These are phyloP conservation scores for Parachaetomium inaequale DNA, from an alignment of 495 filamentous ascomycete species.

Conservation along the genomic window DNA sequence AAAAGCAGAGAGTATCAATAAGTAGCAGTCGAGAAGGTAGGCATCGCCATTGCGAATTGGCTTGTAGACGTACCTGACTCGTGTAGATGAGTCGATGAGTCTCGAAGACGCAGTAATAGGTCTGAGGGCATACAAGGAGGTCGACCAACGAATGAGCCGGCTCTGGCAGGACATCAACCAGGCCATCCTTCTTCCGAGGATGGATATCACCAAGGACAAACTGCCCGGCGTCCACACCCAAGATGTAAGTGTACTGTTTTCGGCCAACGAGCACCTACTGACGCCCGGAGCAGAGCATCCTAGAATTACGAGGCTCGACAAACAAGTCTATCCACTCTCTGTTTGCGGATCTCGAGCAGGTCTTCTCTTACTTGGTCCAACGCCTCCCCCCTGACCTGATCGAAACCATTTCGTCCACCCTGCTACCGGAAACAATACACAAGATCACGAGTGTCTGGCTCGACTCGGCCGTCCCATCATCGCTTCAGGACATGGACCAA, in stretches of 20 bases:
- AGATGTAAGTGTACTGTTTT: conserved; percentile 36
- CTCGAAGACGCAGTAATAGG: conserved; percentile 48
- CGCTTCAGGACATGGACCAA: conserved; percentile 60
- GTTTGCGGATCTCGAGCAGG: conserved; percentile 56
- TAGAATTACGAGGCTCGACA: conserved; percentile 32
- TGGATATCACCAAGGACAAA: conserved; percentile 32
- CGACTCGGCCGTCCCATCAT: conserved; percentile 67
- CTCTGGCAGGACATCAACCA: conserved; percentile 52
- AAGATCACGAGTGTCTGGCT: conserved; percentile 71
- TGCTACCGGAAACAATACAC: conserved; percentile 63
- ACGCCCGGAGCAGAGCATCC: conserved; percentile 29
- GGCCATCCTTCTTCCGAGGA: conserved; percentile 49
- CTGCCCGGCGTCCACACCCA: conserved; percentile 36
- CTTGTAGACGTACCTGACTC: conserved; percentile 26
- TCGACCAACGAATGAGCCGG: conserved; percentile 46
- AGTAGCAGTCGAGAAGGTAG: conserved; percentile 42
- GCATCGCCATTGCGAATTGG: background rate
- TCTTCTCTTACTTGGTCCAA: conserved; percentile 63
- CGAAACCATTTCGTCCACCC: conserved; percentile 56
- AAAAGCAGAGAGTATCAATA: conserved; percentile 48
- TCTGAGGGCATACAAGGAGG: conserved; percentile 49
- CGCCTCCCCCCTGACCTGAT: conserved; percentile 62
- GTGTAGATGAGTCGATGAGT: conserved; percentile 44
- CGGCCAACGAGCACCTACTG: conserved; percentile 14
- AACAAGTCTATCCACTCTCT: conserved; percentile 45